Percentiles rank a stretch among this genome's conserved stretches.
Conservation (phyloP, 495 filamentous ascomycete genomes). For the Penicillium alfredii region DNA sequence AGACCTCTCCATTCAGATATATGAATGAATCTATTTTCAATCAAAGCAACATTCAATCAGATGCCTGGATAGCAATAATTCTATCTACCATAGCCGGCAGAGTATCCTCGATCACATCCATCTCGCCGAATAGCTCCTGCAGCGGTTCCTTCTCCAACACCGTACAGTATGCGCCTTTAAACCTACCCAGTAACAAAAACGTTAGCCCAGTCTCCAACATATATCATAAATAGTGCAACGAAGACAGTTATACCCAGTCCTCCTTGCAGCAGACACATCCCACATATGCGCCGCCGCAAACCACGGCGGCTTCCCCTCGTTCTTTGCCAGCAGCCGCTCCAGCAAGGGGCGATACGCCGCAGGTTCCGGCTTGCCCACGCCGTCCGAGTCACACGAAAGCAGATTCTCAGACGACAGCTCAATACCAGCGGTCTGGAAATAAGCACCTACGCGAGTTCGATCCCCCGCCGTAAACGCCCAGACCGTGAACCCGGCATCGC, state of each 20-base stretch:
- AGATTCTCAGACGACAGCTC: conserved; percentile 33
- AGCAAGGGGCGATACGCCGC: conserved; percentile 23
- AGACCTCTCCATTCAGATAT: no score
- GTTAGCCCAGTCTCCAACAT: no score
- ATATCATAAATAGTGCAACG: background rate
- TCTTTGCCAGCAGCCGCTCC: conserved; percentile 17
- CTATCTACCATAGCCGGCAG: conserved; percentile 36
- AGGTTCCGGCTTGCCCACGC: conserved; percentile 30
- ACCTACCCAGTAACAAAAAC: no score
- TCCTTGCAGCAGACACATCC: conserved; percentile 32
- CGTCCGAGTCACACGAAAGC: conserved; percentile 24
- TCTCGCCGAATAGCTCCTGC: conserved; percentile 30
- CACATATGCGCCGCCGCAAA: conserved; percentile 37
- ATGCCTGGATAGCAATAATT: conserved; percentile 29
- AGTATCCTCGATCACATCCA: conserved; percentile 36
- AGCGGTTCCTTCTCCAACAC: conserved; percentile 32
- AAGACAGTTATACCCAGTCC: conserved; percentile 19
- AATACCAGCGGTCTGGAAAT: conserved; percentile 30
- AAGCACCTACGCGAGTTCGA: conserved; percentile 27
- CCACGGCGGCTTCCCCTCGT: conserved; percentile 23
- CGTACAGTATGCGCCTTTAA: no score
- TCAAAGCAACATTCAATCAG: background rate
- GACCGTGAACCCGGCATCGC: conserved; percentile 34
- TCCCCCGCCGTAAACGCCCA: conserved; percentile 41
- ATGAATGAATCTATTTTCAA: background rate